Percentiles rank a stretch among this genome's conserved stretches.
These are phyloP conservation scores for Fusarium fujikuroi DNA, from an alignment of 2,329 filamentous ascomycete genomes.

Conservation along the genomic window DNA sequence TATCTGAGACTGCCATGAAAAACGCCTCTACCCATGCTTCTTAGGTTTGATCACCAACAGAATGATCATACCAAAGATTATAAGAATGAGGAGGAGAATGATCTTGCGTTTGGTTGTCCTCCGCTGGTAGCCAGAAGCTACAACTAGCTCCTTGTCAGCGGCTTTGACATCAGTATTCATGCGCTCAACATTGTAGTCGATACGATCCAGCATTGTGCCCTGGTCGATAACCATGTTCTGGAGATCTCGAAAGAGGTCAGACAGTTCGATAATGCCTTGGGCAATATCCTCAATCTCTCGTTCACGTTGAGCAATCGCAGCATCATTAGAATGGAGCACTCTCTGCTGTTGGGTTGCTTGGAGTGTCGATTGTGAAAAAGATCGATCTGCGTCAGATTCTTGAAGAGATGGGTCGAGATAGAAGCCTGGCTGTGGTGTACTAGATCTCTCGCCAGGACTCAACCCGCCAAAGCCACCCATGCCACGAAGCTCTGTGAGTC, in stretches of 20 bases:
- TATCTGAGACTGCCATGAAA: conserved; percentile 27
- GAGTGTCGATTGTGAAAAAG: conserved; percentile 88
- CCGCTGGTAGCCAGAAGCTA: conserved; percentile 89
- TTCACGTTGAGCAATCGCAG: conserved; percentile 89
- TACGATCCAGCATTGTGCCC: conserved; percentile 90
- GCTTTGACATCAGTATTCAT: conserved; percentile 95
- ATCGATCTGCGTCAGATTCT: conserved; percentile 93
- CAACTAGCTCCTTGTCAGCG: conserved; percentile 90
- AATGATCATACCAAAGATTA: conserved; percentile 90
- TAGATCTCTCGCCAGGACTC: conserved; percentile 62
- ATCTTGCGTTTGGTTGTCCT: conserved; percentile 91
- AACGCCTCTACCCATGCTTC: conserved; percentile 48
- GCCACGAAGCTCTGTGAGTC: conserved; percentile 74
- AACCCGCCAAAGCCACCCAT: conserved; percentile 69
- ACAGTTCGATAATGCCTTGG: conserved; percentile 95
- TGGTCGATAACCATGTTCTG: conserved; percentile 96
- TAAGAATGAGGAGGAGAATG: conserved; percentile 84
- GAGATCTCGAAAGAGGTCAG: conserved; percentile 95
- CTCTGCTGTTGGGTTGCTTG: conserved; percentile 79
- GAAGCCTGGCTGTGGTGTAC: conserved; percentile 60
- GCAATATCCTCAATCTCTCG: conserved; percentile 98
- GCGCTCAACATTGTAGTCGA: conserved; percentile 97
- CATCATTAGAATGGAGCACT: conserved; percentile 79
- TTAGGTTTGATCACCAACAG: conserved; percentile 84
- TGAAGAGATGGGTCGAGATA: conserved; percentile 89